Evolutionary conservation across 2,329 filamentous ascomycete species (phyloP), one percentile per base, ranked within the genome.

Genomic region (Xylaria sp.): DNA sequence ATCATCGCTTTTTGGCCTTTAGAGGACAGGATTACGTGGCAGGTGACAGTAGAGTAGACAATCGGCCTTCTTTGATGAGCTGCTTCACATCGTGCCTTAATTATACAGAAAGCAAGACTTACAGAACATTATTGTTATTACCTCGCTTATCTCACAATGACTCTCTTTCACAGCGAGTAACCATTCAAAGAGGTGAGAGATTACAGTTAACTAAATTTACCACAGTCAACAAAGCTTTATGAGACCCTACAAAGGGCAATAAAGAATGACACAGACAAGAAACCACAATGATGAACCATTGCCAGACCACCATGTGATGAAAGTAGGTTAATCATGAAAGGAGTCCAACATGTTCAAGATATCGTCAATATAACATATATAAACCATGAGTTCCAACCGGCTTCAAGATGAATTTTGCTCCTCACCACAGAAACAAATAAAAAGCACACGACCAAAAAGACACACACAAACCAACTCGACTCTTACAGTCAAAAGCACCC

Each of bases 201-300:
- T 23, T 46, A 18, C 18, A 13, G 7, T 15, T 3, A 23, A 23
- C 60, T 55, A 63, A 55, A 56, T 56, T 48, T 48, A 56, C 37
- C 25, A 34, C 39, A 48, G 18, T 9, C 6, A 13, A 63, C 52
- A 63, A 63, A 48, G 39, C 61, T 48, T 48, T 63, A 34, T 63
- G 4, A 48, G 44, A n/a, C 6, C 6, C 0, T 3, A 32, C 23
- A 44, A 32, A 34, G 37, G 37, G 13, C 4, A 54, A 18, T 6
- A 63, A 37, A 55, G 48, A 20, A 23, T 20, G 25, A 3, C 23
- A n/a, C 3, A 5, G 41, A 28, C n/a, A 46, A 46, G 15, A 8
- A 23, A 13, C 41, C 20, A 13, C 10, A 9, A 20, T 41, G 39
- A 3, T 28, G 9, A 48, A 13, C 8, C 10, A 44, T 48, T 9